A percentile compares a stretch with the other conserved stretches of the same genome.
Conservation (phyloP, 1,284 basidiomycete species). For the Tilletia walkeri region DNA sequence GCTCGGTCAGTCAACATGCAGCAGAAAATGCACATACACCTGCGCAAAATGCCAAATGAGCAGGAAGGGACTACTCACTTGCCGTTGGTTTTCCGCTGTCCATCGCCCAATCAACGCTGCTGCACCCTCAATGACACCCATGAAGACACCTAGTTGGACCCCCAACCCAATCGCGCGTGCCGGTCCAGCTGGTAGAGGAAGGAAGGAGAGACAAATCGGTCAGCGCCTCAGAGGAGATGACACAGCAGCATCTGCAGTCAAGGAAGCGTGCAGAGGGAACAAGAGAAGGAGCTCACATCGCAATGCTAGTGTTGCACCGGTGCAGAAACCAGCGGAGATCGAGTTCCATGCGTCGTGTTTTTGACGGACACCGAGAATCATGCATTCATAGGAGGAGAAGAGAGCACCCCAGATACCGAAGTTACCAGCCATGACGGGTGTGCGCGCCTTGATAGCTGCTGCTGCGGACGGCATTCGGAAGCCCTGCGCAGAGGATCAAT, state of each 20-base stretch:
- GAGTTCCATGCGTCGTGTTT: constrained; percentile 99
- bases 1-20: neutral
- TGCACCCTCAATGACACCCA: constrained; percentile 12
- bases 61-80: constrained; percentile 3
- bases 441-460: constrained; percentile 95
- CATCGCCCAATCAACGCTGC: constrained; percentile 12
- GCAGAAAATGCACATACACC: neutral
- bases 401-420: constrained; percentile 89
- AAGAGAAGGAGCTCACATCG: constrained; percentile 69
- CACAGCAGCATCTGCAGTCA: neutral
- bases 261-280: neutral
- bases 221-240: neutral
- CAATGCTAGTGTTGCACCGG: constrained; percentile 90
- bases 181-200: neutral
- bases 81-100: constrained; percentile 6
- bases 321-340: constrained; percentile 96
- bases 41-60: neutral
- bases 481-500: constrained; percentile 63
- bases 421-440: constrained; percentile 95
- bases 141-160: constrained; percentile 12
- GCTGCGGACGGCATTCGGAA: constrained; percentile 90
- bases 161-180: constrained; percentile 5
- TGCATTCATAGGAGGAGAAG: constrained; percentile 88
- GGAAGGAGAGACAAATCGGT: neutral
- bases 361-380: constrained; percentile 88